phyloP scores from a whole-genome alignment of 2,329 filamentous ascomycete genomes.

The Fusarium tricinctum region DNA sequence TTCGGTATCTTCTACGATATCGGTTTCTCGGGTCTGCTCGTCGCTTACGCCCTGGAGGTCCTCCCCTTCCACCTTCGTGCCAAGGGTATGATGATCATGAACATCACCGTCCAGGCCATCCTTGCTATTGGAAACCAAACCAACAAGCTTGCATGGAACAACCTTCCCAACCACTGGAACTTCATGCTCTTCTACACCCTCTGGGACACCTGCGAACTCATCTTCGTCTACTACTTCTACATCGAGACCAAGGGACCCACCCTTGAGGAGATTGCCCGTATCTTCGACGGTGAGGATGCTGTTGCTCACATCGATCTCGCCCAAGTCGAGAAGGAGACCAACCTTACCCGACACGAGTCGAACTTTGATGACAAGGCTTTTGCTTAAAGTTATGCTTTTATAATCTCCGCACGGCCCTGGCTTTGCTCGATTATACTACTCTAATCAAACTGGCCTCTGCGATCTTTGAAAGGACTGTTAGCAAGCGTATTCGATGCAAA shows the following conservation, averaged over 20 bases:
- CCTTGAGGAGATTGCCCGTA: conserved; percentile 72
- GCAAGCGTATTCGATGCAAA: conserved; percentile 34
- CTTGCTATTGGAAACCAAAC: conserved; percentile 73
- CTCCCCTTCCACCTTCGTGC: conserved; percentile 70
- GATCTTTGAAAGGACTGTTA: conserved; percentile 16
- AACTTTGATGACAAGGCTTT: conserved; percentile 39
- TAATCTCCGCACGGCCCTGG: neutral
- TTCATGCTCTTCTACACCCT: conserved; percentile 76
- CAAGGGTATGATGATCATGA: conserved; percentile 75
- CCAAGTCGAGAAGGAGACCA: conserved; percentile 67
- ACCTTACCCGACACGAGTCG: conserved; percentile 48
- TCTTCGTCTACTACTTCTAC: conserved; percentile 76
- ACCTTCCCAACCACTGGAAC: conserved; percentile 72
- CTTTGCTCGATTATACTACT: neutral
- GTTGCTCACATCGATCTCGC: conserved; percentile 68
- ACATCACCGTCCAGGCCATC: conserved; percentile 72
- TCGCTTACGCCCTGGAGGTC: conserved; percentile 71
- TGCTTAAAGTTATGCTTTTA: conserved; percentile 9
- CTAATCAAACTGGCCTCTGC: conserved; percentile 3
- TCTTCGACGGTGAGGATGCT: conserved; percentile 76
- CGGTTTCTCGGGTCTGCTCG: conserved; percentile 69
- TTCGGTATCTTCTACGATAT: conserved; percentile 73
- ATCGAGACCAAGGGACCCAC: conserved; percentile 79
- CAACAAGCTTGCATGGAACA: conserved; percentile 74
- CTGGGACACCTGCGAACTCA: conserved; percentile 71